Percentiles rank a stretch among this genome's conserved stretches.
phyloP scores from a whole-genome alignment of 345 rosid genomes.

The thale cress (Arabidopsis thaliana) region DNA sequence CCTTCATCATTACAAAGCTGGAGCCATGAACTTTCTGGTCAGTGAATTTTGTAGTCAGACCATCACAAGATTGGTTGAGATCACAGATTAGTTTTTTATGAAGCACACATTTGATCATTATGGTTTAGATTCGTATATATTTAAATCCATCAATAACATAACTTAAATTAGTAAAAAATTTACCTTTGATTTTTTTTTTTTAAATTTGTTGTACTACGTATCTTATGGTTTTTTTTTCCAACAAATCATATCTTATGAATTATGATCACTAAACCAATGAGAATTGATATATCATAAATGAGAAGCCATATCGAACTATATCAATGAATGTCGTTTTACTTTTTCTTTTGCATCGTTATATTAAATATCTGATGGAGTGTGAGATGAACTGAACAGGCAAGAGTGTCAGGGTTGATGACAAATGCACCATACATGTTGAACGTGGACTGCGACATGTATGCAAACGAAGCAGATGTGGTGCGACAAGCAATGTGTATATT shows the following conservation, averaged over 20 bases:
- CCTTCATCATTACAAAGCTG: slow-evolving; percentile 62
- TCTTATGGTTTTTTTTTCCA: too few species aligned
- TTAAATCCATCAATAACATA: too few species aligned
- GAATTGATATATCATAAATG: too few species aligned
- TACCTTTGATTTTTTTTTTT: too few species aligned
- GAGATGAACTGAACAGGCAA: slow-evolving; percentile 41
- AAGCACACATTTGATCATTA: too few species aligned
- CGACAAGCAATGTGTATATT: slow-evolving; percentile 56
- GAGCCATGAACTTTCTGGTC: slow-evolving; percentile 74
- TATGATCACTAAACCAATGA: too few species aligned
- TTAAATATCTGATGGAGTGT: not conserved
- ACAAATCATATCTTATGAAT: too few species aligned
- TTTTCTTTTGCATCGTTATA: not conserved
- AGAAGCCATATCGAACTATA: too few species aligned
- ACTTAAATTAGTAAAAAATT: too few species aligned
- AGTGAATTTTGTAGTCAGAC: not conserved
- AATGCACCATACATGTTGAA: slow-evolving; percentile 72
- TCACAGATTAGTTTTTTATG: not conserved
- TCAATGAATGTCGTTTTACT: not conserved
- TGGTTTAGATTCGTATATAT: too few species aligned
- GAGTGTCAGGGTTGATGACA: slow-evolving; percentile 70
- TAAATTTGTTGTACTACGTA: too few species aligned
- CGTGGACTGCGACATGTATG: slow-evolving; percentile 72
- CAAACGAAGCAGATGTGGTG: slow-evolving; percentile 52
- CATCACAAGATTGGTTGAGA: not conserved